These are phyloP conservation scores for Fomitopsis serialis DNA, from an alignment of 768 basidiomycete genomes.

Conservation along the genomic window DNA sequence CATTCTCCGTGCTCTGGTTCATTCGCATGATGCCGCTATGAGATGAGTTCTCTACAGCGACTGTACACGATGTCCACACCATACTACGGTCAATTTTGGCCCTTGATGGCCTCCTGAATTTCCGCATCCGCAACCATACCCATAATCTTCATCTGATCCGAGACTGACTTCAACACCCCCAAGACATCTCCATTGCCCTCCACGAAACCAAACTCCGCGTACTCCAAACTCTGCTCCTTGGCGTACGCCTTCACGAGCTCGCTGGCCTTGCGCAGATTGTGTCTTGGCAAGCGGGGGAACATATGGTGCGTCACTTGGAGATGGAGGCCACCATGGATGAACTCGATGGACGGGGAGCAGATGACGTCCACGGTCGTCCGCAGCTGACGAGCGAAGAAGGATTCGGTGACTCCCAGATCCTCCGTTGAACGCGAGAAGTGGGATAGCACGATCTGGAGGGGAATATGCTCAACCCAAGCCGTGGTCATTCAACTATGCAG, in stretches of 20 bases:
- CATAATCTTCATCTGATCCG: conserved; percentile 81
- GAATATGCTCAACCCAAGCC: not conserved
- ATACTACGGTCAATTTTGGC: not conserved
- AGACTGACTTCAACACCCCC: conserved; percentile 77
- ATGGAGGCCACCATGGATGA: conserved; percentile 95
- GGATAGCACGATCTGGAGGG: conserved; percentile 81
- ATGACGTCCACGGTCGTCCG: conserved; percentile 97
- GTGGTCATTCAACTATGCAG: not conserved
- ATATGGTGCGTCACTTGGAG: conserved; percentile 97
- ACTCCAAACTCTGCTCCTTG: conserved; percentile 75
- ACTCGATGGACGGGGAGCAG: conserved; percentile 77
- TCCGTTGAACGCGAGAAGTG: conserved; percentile 95
- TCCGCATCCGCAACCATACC: conserved; percentile 77
- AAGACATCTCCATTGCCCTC: conserved; percentile 83
- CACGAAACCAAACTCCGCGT: conserved; percentile 88
- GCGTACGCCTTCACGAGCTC: conserved; percentile 84
- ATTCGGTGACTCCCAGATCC: conserved; percentile 86
- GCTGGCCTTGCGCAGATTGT: conserved; percentile 84
- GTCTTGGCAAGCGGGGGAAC: conserved; percentile 91
- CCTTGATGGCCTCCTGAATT: conserved; percentile 55
- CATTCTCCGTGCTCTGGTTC: no score
- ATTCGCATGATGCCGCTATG: no score
- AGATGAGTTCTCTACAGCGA: no score
- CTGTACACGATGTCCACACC: no score
- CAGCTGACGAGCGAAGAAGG: conserved; percentile 89